phyloP scores from a whole-genome alignment of 2,329 filamentous ascomycete species.

The Fusarium sp. region DNA sequence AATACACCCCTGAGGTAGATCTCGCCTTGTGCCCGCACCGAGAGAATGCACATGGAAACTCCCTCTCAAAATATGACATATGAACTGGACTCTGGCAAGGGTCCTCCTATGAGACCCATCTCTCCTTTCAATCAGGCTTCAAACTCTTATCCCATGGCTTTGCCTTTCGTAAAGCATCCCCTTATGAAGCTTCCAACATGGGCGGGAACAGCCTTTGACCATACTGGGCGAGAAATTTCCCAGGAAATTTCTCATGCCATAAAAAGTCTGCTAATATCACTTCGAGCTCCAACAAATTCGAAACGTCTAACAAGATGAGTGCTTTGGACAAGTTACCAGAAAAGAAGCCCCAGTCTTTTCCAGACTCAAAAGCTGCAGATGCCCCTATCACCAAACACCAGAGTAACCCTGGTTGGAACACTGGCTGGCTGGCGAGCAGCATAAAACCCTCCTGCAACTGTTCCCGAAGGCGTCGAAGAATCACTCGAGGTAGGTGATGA shows the following conservation, averaged over 20 bases:
- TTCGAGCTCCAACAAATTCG: not conserved
- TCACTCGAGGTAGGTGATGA: not conserved
- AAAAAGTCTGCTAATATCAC: conserved; percentile 11
- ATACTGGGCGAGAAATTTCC: not conserved
- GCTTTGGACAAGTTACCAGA: conserved; percentile 2
- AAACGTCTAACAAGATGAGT: not conserved
- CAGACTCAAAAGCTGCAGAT: conserved; percentile 8
- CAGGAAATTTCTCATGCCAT: conserved; percentile 19
- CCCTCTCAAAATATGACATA: not conserved
- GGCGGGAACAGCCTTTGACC: conserved; percentile 3
- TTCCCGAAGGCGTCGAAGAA: conserved; percentile 1
- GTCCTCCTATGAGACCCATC: not conserved
- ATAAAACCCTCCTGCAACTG: not conserved
- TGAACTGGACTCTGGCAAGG: not conserved
- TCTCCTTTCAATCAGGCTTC: not conserved
- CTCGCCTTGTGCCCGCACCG: not conserved
- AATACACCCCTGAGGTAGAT: not conserved
- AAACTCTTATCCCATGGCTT: not conserved
- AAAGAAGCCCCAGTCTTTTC: conserved; percentile 18
- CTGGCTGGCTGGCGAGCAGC: not conserved
- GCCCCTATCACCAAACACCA: conserved; percentile 26
- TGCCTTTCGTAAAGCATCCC: not conserved
- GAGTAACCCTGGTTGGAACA: conserved; percentile 15
- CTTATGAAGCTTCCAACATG: not conserved
- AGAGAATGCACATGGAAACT: not conserved